Evolutionary conservation across 495 filamentous ascomycete genomes (phyloP).

Genomic region (Rhypophila decipiens): DNA sequence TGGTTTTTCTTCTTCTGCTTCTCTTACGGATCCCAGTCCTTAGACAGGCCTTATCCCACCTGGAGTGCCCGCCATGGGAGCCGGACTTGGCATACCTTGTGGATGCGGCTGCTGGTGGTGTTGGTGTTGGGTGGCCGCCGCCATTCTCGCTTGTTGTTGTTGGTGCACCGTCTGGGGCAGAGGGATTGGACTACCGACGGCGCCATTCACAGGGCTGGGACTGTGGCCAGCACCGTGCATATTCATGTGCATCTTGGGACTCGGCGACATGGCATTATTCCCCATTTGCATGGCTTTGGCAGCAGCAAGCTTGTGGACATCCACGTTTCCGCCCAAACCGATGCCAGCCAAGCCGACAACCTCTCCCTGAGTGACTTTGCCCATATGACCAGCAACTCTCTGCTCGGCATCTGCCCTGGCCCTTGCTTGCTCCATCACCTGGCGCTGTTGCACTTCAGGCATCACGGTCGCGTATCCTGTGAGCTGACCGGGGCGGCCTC

Average conservation of each 20-base stretch:
- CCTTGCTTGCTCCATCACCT: constrained; percentile 39
- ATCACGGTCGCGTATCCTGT: constrained; percentile 33
- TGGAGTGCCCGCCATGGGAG: background rate
- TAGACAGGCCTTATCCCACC: too few relatives aligned
- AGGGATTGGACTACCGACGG: background rate
- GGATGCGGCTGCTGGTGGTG: background rate
- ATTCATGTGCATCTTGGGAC: constrained; percentile 6
- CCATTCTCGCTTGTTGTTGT: constrained; percentile 6
- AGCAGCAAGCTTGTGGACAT: constrained; percentile 29
- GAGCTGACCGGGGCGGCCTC: constrained; percentile 13
- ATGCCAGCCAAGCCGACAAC: constrained; percentile 30
- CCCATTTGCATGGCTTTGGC: constrained; percentile 29
- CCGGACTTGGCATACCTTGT: background rate
- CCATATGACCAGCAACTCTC: constrained; percentile 26
- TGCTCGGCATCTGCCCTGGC: constrained; percentile 38
- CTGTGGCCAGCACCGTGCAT: constrained; percentile 6
- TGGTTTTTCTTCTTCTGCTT: too few relatives aligned
- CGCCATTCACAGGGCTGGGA: constrained; percentile 15
- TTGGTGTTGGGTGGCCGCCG: background rate
- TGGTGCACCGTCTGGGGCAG: background rate
- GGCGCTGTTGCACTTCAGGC: constrained; percentile 29
- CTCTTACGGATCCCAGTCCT: too few relatives aligned
- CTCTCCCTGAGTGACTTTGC: constrained; percentile 25
- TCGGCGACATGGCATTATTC: constrained; percentile 17
- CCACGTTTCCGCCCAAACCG: constrained; percentile 28